Evolutionary conservation across 192 early-diverging fungal genomes (phyloP).

Genomic region (Coemansia furcata): DNA sequence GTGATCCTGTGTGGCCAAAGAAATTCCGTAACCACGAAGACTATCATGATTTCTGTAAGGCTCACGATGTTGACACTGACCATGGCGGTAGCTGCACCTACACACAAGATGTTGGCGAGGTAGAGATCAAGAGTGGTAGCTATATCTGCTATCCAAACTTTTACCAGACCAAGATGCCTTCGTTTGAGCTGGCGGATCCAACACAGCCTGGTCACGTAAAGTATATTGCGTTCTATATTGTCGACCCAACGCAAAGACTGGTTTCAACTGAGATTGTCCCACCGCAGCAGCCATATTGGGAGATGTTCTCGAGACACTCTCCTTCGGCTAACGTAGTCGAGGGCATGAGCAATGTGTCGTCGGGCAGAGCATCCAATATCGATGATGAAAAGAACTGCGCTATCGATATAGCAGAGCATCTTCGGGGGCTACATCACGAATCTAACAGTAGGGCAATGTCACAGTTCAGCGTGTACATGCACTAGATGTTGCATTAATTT

Average conservation of each 20-base stretch:
- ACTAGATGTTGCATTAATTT: neutral
- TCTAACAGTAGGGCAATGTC: neutral
- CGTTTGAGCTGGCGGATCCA: constrained; percentile 59
- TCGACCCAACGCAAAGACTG: constrained; percentile 57
- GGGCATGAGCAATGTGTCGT: neutral
- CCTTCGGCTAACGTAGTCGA: neutral
- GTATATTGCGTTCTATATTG: constrained; percentile 67
- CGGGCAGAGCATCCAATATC: neutral
- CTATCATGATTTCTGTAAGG: neutral
- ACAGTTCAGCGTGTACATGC: neutral
- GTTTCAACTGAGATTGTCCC: constrained; percentile 60
- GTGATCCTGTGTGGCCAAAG: too few relatives aligned
- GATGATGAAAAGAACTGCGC: neutral
- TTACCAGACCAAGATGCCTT: constrained; percentile 63
- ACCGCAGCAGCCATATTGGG: constrained; percentile 61
- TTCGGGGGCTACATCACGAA: neutral
- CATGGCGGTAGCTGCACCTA: neutral
- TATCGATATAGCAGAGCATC: neutral
- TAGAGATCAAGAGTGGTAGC: constrained; percentile 55
- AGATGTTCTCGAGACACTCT: neutral
- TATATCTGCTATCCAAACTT: constrained; percentile 70
- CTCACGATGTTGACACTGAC: neutral
- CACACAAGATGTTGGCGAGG: constrained; percentile 45
- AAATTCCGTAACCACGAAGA: too few relatives aligned
- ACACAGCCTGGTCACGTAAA: constrained; percentile 63